phyloP scores from a whole-genome alignment of 176 grass and related monocot species.

The Musa beccarii region DNA sequence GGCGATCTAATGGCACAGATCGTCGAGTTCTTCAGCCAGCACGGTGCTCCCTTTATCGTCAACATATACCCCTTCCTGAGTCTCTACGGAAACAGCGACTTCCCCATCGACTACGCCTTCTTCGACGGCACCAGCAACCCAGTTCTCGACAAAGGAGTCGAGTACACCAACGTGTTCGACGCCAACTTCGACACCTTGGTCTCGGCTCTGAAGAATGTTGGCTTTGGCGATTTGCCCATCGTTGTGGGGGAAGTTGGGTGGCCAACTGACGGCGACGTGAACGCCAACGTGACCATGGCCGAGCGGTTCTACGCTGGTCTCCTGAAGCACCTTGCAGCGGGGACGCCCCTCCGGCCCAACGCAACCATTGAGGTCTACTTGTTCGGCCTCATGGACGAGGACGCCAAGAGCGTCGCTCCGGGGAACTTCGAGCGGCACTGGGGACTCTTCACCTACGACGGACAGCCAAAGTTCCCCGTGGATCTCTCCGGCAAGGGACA shows the following conservation, averaged over 20 bases:
- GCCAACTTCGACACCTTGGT: conserved; percentile 52
- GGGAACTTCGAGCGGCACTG: conserved; percentile 69
- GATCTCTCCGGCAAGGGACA: neutral
- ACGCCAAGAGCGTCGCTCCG: conserved; percentile 46
- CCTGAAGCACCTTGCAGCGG: conserved; percentile 33
- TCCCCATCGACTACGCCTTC: conserved; percentile 72
- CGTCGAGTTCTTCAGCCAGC: conserved; percentile 33
- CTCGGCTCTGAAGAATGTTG: conserved; percentile 26
- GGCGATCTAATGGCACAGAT: conserved; percentile 32
- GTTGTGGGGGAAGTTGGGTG: conserved; percentile 68
- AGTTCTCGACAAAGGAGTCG: conserved; percentile 37
- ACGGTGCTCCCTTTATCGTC: conserved; percentile 48
- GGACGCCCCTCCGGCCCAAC: conserved; percentile 46
- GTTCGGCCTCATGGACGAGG: conserved; percentile 59
- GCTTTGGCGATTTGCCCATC: conserved; percentile 37
- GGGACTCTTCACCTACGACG: conserved; percentile 71
- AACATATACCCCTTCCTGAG: conserved; percentile 80
- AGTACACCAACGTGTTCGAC: conserved; percentile 53
- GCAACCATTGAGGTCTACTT: conserved; percentile 36
- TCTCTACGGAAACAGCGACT: conserved; percentile 44
- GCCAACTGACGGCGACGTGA: conserved; percentile 60
- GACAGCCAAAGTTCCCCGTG: conserved; percentile 17
- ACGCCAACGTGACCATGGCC: conserved; percentile 35
- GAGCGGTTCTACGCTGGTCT: conserved; percentile 59
- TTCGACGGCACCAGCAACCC: conserved; percentile 39